Percentiles rank a stretch among this genome's conserved stretches.
Evolutionary conservation across 169 alveolate genomes (phyloP).

Genomic region (Plasmodium adleri): DNA sequence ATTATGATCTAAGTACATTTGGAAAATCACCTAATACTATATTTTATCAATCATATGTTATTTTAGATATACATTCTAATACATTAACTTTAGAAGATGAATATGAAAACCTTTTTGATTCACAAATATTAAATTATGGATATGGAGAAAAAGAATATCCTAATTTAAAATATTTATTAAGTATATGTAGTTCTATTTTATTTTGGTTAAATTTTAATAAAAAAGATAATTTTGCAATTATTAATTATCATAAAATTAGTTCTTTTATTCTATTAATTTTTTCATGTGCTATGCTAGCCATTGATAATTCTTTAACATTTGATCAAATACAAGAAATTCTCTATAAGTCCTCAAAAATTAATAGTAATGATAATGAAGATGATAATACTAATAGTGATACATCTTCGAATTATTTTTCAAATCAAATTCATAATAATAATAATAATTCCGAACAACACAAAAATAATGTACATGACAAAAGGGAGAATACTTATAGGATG

Average conservation of each 20-base stretch:
- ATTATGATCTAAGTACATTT: constrained; percentile 81
- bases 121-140: constrained; percentile 80
- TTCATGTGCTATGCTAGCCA: constrained; percentile 64
- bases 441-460: constrained; percentile 17
- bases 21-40: constrained; percentile 78
- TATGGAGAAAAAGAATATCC: constrained; percentile 84
- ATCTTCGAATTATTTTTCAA: constrained; percentile 32
- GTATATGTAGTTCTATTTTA: constrained; percentile 77
- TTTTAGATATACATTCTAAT: constrained; percentile 81
- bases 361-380: constrained; percentile 15
- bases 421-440: neutral
- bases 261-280: constrained; percentile 71
- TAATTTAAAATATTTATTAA: constrained; percentile 79
- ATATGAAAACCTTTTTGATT: constrained; percentile 79
- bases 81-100: constrained; percentile 76
- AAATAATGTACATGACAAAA: neutral
- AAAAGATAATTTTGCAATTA: constrained; percentile 79
- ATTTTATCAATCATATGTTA: constrained; percentile 83
- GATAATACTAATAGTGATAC: constrained; percentile 19
- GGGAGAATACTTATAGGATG: too few species aligned
- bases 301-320: constrained; percentile 66
- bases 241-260: constrained; percentile 80
- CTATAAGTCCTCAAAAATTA: constrained; percentile 72
- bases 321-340: constrained; percentile 67
- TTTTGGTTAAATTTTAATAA: constrained; percentile 85